Conservation (phyloP, 768 basidiomycete species). For the Tremella fuciformis region DNA sequence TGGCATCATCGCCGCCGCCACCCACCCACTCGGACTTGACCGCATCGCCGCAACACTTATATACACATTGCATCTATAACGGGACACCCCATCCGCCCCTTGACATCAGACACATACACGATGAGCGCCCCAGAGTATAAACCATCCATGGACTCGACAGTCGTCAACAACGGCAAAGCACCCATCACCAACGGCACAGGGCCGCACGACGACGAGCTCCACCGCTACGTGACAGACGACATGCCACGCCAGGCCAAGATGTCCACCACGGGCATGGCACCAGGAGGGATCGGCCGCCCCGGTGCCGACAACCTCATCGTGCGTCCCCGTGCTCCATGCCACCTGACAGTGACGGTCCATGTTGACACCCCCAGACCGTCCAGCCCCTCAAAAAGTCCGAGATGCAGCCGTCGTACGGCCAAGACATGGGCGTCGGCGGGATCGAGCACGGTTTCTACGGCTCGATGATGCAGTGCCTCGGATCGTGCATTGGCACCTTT, state of each 20-base stretch:
- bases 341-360: not conserved
- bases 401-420: constrained; percentile 81
- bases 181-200: not conserved
- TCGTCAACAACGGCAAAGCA: constrained; percentile 24
- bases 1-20: constrained; percentile 4
- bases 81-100: not conserved
- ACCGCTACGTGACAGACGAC: constrained; percentile 46
- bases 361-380: constrained; percentile 25
- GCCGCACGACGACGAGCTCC: constrained; percentile 33
- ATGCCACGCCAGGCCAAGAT: constrained; percentile 30
- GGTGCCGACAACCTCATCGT: not conserved
- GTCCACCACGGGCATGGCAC: constrained; percentile 5
- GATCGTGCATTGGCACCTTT: constrained; percentile 62
- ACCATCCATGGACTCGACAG: constrained; percentile 33
- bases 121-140: constrained; percentile 41
- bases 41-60: not conserved
- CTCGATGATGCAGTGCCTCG: constrained; percentile 70
- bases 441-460: constrained; percentile 84
- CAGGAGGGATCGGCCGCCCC: not conserved
- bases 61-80: not conserved
- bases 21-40: not conserved
- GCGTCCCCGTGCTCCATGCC: not conserved
- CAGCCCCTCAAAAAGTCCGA: constrained; percentile 45
- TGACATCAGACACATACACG: constrained; percentile 6
- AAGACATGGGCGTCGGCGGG: constrained; percentile 70